Evolutionary conservation across 305 asterid genomes (phyloP), one percentile per base, ranked within the genome.

Genomic region (Fraxinus velutina): DNA sequence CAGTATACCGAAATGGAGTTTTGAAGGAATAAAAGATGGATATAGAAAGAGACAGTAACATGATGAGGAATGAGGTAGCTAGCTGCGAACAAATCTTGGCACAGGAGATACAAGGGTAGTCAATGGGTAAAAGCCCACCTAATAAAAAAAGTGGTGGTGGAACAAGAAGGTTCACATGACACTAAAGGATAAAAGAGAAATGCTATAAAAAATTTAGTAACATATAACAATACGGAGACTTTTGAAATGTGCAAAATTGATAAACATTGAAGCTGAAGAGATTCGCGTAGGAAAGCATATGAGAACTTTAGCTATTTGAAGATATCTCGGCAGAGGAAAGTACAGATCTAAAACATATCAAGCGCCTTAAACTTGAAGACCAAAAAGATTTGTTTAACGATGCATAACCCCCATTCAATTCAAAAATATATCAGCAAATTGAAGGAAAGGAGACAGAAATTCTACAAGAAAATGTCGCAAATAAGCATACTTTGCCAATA

Each of bases 401-500:
- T 66, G 73, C 36, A 27, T 24, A 24, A 24, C 8, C 73, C 33
- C 6, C 17, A 64, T 64, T 21, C 33, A 66, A 66, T 66, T 66
- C 73, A 66, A 24, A 21, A n/a, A 73, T 24, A 27, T 34, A 73
- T 39, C 32, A 76, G 60, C 55, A 81, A 66, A 79, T 12, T 24
- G 13, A 36, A 76, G 73, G 84, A 79, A 76, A 71, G 36, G 73
- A 27, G 36, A 66, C 19, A 66, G 2, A 80, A 68, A n/a, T 21
- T 62, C 15, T 62, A 66, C 8, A 66, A 79, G 24, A 71, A 70
- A 36, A 76, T 44, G 79, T 73, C 17, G 22, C 7, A 78, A 84
- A 76, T 6, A 17, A 4, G 86, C 91, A 15, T 92, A 95, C 98
- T 87, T 93, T 95, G 83, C 97, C 88, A 83, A 93, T 91, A 89